Conservation (phyloP, 345 rosid species). For the Gossypium bickii region DNA sequence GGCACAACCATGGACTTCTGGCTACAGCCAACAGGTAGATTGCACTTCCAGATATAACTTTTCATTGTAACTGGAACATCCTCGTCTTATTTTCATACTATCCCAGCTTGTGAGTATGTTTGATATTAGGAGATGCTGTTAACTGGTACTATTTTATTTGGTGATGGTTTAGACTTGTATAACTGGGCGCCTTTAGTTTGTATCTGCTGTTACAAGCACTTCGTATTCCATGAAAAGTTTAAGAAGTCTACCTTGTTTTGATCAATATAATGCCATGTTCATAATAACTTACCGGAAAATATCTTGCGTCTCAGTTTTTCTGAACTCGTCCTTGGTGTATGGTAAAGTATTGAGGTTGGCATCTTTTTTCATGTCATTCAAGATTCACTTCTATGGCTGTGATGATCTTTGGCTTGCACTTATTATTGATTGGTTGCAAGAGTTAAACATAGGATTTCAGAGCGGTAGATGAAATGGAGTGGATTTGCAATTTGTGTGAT, state of each 20-base stretch:
- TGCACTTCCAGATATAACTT: constrained; percentile 3
- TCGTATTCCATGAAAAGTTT: not conserved
- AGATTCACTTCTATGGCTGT: not conserved
- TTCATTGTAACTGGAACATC: not conserved
- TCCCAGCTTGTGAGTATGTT: not conserved
- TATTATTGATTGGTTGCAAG: not conserved
- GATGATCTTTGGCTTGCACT: not conserved
- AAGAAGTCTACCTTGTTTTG: not conserved
- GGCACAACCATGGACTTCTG: constrained; percentile 61
- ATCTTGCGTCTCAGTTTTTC: not conserved
- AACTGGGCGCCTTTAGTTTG: not conserved
- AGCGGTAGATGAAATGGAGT: not conserved
- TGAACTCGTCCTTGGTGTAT: not conserved
- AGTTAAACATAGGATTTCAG: not conserved
- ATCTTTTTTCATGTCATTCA: not conserved
- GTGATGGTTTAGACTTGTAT: not conserved
- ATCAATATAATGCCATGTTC: not conserved
- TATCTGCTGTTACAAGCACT: not conserved
- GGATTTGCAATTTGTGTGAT: not conserved
- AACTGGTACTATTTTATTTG: not conserved
- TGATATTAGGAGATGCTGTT: not conserved
- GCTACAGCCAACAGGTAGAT: constrained; percentile 70
- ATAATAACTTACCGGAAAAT: not conserved
- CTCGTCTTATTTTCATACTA: not conserved
- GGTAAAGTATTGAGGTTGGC: not conserved